Percentiles rank a stretch among this genome's conserved stretches.
Conservation (phyloP, 805 yeast genomes). For the Nakazawaea ishiwadae region DNA sequence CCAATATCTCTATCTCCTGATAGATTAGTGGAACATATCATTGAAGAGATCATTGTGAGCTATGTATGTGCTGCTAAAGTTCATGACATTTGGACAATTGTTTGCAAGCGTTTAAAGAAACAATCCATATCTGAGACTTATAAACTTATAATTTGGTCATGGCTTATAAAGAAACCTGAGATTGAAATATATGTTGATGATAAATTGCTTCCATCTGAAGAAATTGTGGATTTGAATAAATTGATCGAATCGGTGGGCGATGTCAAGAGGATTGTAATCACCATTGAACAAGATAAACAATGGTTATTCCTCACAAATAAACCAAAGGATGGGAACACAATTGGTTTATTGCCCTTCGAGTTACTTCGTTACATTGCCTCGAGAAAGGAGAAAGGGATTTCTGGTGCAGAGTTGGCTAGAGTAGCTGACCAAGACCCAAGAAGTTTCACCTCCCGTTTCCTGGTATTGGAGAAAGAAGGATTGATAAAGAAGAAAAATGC, state of each 20-base stretch:
- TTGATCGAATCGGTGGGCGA: constrained; percentile 13
- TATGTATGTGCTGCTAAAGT: constrained; percentile 28
- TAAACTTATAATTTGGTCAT: constrained; percentile 26
- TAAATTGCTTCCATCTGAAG: constrained; percentile 7
- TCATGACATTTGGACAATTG: constrained; percentile 28
- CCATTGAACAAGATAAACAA: constrained; percentile 50
- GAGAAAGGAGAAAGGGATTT: constrained; percentile 50
- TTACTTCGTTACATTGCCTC: constrained; percentile 58
- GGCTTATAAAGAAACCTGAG: constrained; percentile 28
- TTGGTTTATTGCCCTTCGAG: constrained; percentile 54
- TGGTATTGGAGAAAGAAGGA: constrained; percentile 45
- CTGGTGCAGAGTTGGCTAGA: constrained; percentile 50
- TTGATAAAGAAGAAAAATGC: constrained; percentile 37
- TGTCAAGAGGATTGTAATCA: constrained; percentile 18
- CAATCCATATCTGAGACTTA: neutral
- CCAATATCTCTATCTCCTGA: constrained; percentile 24
- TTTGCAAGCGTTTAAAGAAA: constrained; percentile 14
- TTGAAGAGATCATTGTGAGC: constrained; percentile 31
- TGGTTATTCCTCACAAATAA: constrained; percentile 57
- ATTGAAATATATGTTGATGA: constrained; percentile 16
- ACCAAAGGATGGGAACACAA: constrained; percentile 40
- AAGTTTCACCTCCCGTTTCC: constrained; percentile 60
- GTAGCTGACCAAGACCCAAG: constrained; percentile 67
- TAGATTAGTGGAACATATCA: constrained; percentile 24
- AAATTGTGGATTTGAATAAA: constrained; percentile 1